Percentiles rank a stretch among this genome's conserved stretches.
Evolutionary conservation across 495 filamentous ascomycete species (phyloP).

Genomic region (Penicillium pancosmium): DNA sequence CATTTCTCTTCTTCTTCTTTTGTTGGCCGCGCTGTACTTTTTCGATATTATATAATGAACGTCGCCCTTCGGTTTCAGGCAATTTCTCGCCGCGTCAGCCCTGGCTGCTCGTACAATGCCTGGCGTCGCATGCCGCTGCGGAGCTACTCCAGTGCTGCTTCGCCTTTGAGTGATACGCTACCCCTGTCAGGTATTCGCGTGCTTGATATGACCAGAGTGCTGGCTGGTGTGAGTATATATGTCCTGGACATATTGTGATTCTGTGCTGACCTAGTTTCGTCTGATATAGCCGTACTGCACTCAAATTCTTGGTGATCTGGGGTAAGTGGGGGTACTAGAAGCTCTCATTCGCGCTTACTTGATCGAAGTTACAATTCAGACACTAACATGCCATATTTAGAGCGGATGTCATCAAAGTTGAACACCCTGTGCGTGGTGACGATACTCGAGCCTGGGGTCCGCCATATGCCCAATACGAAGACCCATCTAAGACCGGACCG

Average conservation of each 20-base stretch:
- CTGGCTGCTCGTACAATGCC: conserved; percentile 25
- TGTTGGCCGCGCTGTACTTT: conserved; percentile 2
- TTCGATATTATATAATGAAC: conserved; percentile 5
- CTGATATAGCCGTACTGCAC: conserved; percentile 85
- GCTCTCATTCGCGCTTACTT: not conserved
- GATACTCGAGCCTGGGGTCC: conserved; percentile 97
- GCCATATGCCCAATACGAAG: conserved; percentile 79
- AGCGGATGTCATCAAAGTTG: conserved; percentile 95
- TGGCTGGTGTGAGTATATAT: conserved; percentile 77
- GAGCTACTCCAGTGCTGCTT: conserved; percentile 34
- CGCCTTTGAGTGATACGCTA: conserved; percentile 43
- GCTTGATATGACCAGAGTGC: conserved; percentile 93
- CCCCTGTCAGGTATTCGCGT: conserved; percentile 86
- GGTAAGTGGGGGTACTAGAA: conserved; percentile 58
- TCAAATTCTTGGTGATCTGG: conserved; percentile 94
- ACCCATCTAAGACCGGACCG: conserved; percentile 63
- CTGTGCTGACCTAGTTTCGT: conserved; percentile 20
- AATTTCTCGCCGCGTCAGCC: conserved; percentile 29
- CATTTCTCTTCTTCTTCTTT: conserved; percentile 6
- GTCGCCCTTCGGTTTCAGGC: conserved; percentile 32
- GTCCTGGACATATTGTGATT: conserved; percentile 1
- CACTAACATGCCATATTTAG: conserved; percentile 43
- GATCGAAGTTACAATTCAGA: not conserved
- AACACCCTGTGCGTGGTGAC: conserved; percentile 89
- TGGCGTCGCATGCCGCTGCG: conserved; percentile 31